A percentile compares a stretch with the other conserved stretches of the same genome.
phyloP scores from a whole-genome alignment of 108 stramenopile species.

The Stephanodiscus minutulus region DNA sequence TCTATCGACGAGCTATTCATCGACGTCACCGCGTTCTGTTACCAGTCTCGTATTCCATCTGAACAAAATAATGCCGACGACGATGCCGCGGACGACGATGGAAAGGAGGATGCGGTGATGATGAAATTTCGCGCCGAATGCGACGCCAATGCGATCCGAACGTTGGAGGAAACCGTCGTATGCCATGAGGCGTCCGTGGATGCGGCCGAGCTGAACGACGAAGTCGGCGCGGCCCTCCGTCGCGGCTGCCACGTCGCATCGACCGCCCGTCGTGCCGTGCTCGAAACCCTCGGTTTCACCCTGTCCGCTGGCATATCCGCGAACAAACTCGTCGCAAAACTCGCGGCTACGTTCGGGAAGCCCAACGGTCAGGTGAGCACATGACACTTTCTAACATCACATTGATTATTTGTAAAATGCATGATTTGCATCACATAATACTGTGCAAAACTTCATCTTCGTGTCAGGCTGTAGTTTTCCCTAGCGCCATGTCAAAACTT shows the following conservation, averaged over 20 bases:
- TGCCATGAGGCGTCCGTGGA: slow-evolving; percentile 25
- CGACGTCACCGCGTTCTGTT: slow-evolving; percentile 79
- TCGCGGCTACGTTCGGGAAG: slow-evolving; percentile 85
- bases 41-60: slow-evolving; percentile 12
- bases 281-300: slow-evolving; percentile 73
- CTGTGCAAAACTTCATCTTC: background rate
- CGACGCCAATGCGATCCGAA: slow-evolving; percentile 13
- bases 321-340: slow-evolving; percentile 81
- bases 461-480: slow-evolving; percentile 61
- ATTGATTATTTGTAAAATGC: background rate
- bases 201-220: slow-evolving; percentile 19
- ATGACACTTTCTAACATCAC: background rate
- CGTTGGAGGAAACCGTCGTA: slow-evolving; percentile 33
- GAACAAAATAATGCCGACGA: slow-evolving; percentile 8
- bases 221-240: slow-evolving; percentile 37
- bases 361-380: slow-evolving; percentile 73
- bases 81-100: slow-evolving; percentile 13
- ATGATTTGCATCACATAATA: background rate
- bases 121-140: slow-evolving; percentile 25
- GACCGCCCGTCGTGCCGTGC: slow-evolving; percentile 58
- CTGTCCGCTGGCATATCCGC: slow-evolving; percentile 79
- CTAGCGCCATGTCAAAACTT: slow-evolving; percentile 53
- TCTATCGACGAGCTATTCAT: slow-evolving; percentile 88
- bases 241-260: slow-evolving; percentile 63
- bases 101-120: slow-evolving; percentile 2